Evolutionary conservation across 305 asterid genomes (phyloP).

Genomic region (Solanum chacoense): DNA sequence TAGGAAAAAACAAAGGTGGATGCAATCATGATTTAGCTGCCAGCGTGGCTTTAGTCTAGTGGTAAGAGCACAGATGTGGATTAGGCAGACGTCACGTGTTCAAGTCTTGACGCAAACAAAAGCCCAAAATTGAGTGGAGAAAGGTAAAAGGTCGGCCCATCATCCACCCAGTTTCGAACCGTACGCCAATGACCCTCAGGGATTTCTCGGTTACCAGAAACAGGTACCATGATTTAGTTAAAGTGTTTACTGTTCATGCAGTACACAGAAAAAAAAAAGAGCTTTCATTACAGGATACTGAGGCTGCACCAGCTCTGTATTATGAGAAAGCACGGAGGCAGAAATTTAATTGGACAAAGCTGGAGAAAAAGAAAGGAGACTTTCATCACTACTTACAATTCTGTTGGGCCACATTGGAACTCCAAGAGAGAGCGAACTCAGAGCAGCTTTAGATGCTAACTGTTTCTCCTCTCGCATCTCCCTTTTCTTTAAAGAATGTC

Average conservation of each 20-base stretch:
- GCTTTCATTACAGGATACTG: background rate
- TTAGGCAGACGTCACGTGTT: background rate
- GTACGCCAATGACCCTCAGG: background rate
- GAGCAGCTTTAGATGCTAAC: slow-evolving; percentile 65
- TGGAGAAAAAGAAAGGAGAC: slow-evolving; percentile 3
- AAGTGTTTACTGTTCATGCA: background rate
- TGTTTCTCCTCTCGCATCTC: slow-evolving; percentile 62
- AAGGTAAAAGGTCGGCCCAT: background rate
- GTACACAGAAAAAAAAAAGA: background rate
- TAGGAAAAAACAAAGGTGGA: background rate
- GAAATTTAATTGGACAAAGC: background rate
- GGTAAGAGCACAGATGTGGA: background rate
- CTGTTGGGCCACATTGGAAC: slow-evolving; percentile 61
- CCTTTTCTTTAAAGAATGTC: slow-evolving; percentile 50
- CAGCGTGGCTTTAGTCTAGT: background rate
- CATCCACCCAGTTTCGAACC: background rate
- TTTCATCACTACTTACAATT: slow-evolving; percentile 37
- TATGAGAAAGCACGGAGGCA: background rate
- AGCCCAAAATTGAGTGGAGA: background rate
- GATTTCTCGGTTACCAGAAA: background rate
- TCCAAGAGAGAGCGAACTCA: slow-evolving; percentile 61
- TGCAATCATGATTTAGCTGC: background rate
- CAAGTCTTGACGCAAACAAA: background rate
- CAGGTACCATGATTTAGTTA: background rate
- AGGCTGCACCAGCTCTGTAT: background rate